Evolutionary conservation across 805 yeast genomes (phyloP).

Genomic region (Starmerella vitae): DNA sequence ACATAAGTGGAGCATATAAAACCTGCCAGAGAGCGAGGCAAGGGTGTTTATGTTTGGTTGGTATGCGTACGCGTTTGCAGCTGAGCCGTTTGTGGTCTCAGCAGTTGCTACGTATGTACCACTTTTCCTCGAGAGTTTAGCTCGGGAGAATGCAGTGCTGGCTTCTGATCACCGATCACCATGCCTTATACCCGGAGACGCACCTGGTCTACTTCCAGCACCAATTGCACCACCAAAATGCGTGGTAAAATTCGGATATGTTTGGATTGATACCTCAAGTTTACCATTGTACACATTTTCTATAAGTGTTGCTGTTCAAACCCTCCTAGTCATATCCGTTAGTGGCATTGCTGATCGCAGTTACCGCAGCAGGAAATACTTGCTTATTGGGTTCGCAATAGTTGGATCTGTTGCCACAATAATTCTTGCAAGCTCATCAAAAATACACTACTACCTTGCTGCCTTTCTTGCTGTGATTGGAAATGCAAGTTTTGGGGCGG

Average conservation of each 20-base stretch:
- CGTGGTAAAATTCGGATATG: slow-evolving; percentile 35
- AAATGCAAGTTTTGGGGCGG: slow-evolving; percentile 62
- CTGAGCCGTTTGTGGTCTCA: slow-evolving; percentile 69
- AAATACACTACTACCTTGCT: slow-evolving; percentile 35
- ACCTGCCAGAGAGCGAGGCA: too few relatives aligned
- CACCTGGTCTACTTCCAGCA: slow-evolving; percentile 20
- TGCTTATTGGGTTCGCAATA: slow-evolving; percentile 44
- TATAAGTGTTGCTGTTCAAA: slow-evolving; percentile 56
- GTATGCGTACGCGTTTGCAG: slow-evolving; percentile 60
- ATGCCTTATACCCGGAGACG: slow-evolving; percentile 29
- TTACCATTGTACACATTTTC: slow-evolving; percentile 65
- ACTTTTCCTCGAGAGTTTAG: slow-evolving; percentile 53
- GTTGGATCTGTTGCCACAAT: slow-evolving; percentile 46
- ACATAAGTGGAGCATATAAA: too few relatives aligned
- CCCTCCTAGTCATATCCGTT: slow-evolving; percentile 53
- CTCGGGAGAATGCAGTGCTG: slow-evolving; percentile 57
- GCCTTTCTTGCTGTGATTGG: slow-evolving; percentile 46
- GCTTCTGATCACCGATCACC: slow-evolving; percentile 44
- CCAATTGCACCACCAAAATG: slow-evolving; percentile 30
- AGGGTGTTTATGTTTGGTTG: slow-evolving; percentile 34
- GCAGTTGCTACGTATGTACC: slow-evolving; percentile 73
- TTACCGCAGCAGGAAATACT: slow-evolving; percentile 38
- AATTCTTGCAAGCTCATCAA: slow-evolving; percentile 30
- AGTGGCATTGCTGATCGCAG: slow-evolving; percentile 63
- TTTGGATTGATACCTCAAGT: slow-evolving; percentile 56